Percentiles rank a stretch among this genome's conserved stretches.
Evolutionary conservation across 2,329 filamentous ascomycete species (phyloP).

Genomic region (Pseudocercospora eumusae): DNA sequence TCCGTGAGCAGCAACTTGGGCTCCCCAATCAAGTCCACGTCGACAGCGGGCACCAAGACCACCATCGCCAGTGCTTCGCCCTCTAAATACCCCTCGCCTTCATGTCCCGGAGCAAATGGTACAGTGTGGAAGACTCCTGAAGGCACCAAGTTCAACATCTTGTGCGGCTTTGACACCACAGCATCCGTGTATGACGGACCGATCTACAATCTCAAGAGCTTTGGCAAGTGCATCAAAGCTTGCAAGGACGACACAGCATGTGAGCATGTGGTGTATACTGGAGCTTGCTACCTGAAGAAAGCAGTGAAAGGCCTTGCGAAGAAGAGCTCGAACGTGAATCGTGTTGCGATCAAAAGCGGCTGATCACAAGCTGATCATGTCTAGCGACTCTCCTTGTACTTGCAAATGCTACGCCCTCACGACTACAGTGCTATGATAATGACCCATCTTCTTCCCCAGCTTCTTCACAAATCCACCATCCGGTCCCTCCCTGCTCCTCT

Average conservation of each 20-base stretch:
- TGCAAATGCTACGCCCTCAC: not conserved
- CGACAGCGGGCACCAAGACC: not conserved
- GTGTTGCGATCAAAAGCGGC: constrained; percentile 7
- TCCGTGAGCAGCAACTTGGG: not conserved
- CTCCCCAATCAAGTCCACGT: not conserved
- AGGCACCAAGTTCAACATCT: constrained; percentile 3
- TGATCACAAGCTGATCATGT: not conserved
- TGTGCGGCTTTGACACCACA: constrained; percentile 11
- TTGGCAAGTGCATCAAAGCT: constrained; percentile 10
- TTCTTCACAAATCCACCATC: not conserved
- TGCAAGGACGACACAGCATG: constrained; percentile 6
- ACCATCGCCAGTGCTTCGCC: not conserved
- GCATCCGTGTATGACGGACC: not conserved
- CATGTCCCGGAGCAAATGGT: constrained; percentile 5
- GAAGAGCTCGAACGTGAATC: constrained; percentile 1
- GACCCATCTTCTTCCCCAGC: not conserved
- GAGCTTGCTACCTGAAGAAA: constrained; percentile 10
- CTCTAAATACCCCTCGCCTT: constrained; percentile 1
- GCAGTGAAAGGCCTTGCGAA: constrained; percentile 5
- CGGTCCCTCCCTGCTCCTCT: not conserved
- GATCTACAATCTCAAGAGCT: constrained; percentile 4
- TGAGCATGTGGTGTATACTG: constrained; percentile 10
- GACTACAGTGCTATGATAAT: not conserved
- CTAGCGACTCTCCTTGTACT: not conserved
- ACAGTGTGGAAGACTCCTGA: constrained; percentile 5